Percentiles rank a stretch among this genome's conserved stretches.
phyloP scores from a whole-genome alignment of 768 basidiomycete species.

The Rhodotorula paludigena region DNA sequence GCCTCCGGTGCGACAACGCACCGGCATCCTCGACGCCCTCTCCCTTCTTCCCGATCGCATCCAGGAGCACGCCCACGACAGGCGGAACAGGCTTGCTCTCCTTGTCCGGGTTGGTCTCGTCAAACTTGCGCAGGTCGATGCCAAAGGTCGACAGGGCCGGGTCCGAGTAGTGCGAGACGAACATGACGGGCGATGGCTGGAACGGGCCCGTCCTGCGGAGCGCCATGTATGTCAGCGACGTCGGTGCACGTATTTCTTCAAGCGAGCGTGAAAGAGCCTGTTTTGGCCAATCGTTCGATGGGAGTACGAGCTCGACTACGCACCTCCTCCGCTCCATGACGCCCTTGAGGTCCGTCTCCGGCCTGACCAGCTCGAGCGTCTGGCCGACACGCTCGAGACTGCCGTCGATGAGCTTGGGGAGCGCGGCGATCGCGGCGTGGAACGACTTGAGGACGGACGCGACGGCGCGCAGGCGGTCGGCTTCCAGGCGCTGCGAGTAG shows the following conservation, averaged over 20 bases:
- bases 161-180: conserved; percentile 46
- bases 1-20: conserved; percentile 46
- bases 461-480: conserved; percentile 32
- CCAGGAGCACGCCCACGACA: conserved; percentile 64
- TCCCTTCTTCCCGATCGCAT: conserved; percentile 63
- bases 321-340: conserved; percentile 28
- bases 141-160: conserved; percentile 26
- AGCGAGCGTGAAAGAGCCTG: too few species aligned
- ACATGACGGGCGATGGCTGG: conserved; percentile 75
- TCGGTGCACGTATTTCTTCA: not conserved
- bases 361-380: conserved; percentile 21
- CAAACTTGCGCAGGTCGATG: conserved; percentile 33
- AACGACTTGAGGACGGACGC: conserved; percentile 23
- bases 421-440: conserved; percentile 6
- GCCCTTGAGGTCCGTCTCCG: conserved; percentile 23
- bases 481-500: conserved; percentile 31
- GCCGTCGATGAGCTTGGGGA: conserved; percentile 3
- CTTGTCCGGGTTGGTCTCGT: conserved; percentile 41
- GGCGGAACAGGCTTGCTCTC: conserved; percentile 58
- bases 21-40: conserved; percentile 60
- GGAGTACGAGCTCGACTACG: not conserved
- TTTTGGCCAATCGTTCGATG: too few species aligned
- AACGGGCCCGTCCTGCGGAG: conserved; percentile 72
- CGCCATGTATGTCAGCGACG: not conserved
- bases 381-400: conserved; percentile 9